phyloP scores from a whole-genome alignment of 176 grass and related monocot species.

The Triticum turgidum region DNA sequence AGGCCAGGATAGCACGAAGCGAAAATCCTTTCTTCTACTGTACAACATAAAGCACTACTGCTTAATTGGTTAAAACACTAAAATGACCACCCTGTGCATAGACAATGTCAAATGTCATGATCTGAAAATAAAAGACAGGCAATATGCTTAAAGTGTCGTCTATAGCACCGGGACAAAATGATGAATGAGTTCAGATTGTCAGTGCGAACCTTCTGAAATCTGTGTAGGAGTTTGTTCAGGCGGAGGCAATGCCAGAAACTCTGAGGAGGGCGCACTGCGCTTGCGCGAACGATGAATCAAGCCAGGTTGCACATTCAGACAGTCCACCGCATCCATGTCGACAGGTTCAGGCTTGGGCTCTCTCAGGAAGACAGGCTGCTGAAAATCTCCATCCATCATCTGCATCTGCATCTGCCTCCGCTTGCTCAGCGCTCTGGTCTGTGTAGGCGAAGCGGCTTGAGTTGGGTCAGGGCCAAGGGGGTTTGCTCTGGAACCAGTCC shows the following conservation, averaged over 20 bases:
- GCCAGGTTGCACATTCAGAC: not conserved
- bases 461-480: too few species aligned
- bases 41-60: too few species aligned
- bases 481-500: too few species aligned
- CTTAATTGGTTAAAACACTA: too few species aligned
- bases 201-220: slow-evolving; percentile 4
- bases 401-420: not conserved
- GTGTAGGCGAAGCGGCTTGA: too few species aligned
- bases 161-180: not conserved
- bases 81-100: too few species aligned
- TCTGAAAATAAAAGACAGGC: not conserved
- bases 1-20: too few species aligned
- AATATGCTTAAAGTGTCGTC: too few species aligned
- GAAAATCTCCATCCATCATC: not conserved
- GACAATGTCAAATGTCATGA: not conserved
- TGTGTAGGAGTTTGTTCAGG: not conserved
- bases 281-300: not conserved
- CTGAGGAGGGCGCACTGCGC: not conserved
- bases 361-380: slow-evolving; percentile 27
- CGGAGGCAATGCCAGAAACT: not conserved
- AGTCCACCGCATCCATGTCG: not conserved
- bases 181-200: not conserved
- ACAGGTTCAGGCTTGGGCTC: slow-evolving; percentile 55
- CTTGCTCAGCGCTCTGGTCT: not conserved
- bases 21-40: too few species aligned